Base-by-base conservation (phyloP, 1,284 basidiomycete species). In the Sporisorium reilianum region DNA sequence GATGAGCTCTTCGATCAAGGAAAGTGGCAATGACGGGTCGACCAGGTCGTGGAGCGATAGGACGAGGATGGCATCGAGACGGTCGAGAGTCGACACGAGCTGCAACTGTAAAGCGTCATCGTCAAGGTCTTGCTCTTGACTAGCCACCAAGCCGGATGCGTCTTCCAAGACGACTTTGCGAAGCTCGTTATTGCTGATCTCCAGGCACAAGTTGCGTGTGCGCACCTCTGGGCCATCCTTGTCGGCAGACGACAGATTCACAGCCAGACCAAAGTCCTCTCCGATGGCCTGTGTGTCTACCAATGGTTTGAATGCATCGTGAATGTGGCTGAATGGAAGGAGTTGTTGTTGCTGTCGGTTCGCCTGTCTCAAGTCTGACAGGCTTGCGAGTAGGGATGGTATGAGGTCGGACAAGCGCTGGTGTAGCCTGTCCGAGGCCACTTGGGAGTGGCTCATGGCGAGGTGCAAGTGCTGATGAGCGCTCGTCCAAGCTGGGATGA, bases 1-100 rank as follows among this genome's bases (percentile, higher is more conserved):
- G 38, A 80, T 53, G 42, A 77, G 49, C 49, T 83, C 81, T 50
- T 81, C 79, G 5, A 80, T 53, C 25, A 80, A 36, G 3, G 67
- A 58, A 18, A 79, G 53, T 6, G 78, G 77, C 3, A 81, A 51
- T 1, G 72, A 64, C 2, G 75, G 49, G 32, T 83, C 81, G 18
- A 76, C 40, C 10, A 80, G 34, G 30, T 72, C 70, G 14, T 55
- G 48, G 14, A 62, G 67, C 7, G 70, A 68, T 12, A 82, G 57
- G 1, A 59, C 56, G 0, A 82, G 62, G 22, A 75, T 68, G 7
- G 61, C 51, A 48, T 82, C 80, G 12, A 81, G 62, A 7, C 70
- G 68, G n/a, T 75, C 72, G 14, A 75, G 53, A 0, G 56, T 51
- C 9, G 55, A 55, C 12, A 46, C 16, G 12, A 75, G 58, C 30